Percentiles rank a stretch among this genome's conserved stretches.
Evolutionary conservation across 305 asterid genomes (phyloP).

Genomic region (Solanum hybrid): DNA sequence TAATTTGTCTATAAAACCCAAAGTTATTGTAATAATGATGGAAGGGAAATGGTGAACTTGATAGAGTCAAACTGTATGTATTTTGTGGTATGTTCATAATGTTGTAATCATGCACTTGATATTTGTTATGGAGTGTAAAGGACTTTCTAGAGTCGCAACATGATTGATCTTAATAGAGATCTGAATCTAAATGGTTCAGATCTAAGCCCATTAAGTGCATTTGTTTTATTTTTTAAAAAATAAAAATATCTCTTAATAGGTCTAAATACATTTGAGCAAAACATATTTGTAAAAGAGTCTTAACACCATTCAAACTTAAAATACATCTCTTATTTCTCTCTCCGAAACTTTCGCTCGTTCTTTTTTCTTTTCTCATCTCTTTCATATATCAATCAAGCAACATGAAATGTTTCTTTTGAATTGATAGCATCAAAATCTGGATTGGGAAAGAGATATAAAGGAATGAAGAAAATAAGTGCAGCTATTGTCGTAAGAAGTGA

Average conservation of each 20-base stretch:
- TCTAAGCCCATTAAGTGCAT: not conserved
- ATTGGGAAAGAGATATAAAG: not conserved
- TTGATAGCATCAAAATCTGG: not conserved
- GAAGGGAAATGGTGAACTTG: not conserved
- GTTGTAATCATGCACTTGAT: not conserved
- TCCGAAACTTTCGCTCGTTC: not conserved
- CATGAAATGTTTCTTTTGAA: not conserved
- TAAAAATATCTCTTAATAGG: not conserved
- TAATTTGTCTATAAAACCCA: not conserved
- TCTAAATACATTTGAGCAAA: not conserved
- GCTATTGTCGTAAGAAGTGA: not conserved
- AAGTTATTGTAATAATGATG: not conserved
- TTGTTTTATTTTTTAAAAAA: not conserved
- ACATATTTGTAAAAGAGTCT: not conserved
- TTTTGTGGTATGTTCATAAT: not conserved
- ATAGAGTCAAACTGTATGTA: not conserved
- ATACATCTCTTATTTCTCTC: not conserved
- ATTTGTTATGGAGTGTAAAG: not conserved
- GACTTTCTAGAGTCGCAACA: not conserved
- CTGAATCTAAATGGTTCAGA: not conserved
- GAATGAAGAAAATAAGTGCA: not conserved
- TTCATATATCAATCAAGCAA: not conserved
- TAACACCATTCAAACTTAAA: not conserved
- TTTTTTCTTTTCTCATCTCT: not conserved
- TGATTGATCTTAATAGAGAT: not conserved